Conservation (phyloP, 192 early-diverging fungal genomes). For the Entophlyctis luteolus region DNA sequence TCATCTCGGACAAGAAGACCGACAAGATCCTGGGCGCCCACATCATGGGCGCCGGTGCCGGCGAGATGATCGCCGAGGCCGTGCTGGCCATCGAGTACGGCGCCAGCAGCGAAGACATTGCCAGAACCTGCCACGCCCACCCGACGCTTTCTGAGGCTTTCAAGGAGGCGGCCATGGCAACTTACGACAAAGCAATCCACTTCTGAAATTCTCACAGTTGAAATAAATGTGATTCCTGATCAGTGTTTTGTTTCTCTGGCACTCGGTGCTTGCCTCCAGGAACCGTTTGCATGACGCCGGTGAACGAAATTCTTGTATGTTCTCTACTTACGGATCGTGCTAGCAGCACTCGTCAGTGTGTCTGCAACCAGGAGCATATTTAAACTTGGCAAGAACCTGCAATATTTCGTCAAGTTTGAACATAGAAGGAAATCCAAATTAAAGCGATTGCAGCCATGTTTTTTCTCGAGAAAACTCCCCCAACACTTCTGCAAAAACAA, state of each 20-base stretch:
- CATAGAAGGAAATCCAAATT: too few relatives aligned
- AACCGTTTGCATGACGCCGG: too few relatives aligned
- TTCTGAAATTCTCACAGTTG: slow-evolving; percentile 25
- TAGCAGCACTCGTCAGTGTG: too few relatives aligned
- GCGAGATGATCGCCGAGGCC: slow-evolving; percentile 99
- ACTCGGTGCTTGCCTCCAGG: too few relatives aligned
- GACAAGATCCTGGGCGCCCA: slow-evolving; percentile 95
- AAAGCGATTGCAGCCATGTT: too few relatives aligned
- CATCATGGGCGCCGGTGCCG: slow-evolving; percentile 97
- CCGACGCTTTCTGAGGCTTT: slow-evolving; percentile 96
- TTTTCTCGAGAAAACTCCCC: too few relatives aligned
- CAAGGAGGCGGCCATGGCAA: slow-evolving; percentile 95
- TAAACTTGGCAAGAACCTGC: too few relatives aligned
- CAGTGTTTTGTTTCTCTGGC: background rate
- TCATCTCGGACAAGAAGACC: slow-evolving; percentile 92
- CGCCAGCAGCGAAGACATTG: slow-evolving; percentile 96
- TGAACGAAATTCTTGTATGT: too few relatives aligned
- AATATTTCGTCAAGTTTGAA: too few relatives aligned
- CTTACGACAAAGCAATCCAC: slow-evolving; percentile 66
- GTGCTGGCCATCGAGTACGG: slow-evolving; percentile 97
- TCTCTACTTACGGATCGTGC: too few relatives aligned
- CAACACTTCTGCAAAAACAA: background rate
- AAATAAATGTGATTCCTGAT: too few relatives aligned
- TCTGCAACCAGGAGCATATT: too few relatives aligned
- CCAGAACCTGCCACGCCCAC: slow-evolving; percentile 94